Conservation (phyloP, 345 rosid genomes). For the Litchi chinensis region DNA sequence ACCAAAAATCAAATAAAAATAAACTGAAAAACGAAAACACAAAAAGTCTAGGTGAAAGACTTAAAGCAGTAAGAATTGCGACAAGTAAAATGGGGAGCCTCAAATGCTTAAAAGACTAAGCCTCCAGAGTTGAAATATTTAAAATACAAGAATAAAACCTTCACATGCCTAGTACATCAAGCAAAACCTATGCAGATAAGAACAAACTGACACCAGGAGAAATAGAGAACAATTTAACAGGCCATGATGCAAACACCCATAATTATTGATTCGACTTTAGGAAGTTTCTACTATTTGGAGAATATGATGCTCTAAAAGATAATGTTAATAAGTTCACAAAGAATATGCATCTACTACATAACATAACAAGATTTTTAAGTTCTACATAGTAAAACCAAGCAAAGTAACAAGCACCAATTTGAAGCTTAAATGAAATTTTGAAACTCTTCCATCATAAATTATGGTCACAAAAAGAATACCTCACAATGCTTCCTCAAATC, state of each 20-base stretch:
- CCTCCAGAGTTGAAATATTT: background rate
- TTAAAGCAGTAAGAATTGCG: background rate
- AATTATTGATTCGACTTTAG: background rate
- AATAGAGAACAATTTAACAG: background rate
- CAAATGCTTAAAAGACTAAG: background rate
- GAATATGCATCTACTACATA: background rate
- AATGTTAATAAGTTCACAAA: background rate
- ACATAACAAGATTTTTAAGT: background rate
- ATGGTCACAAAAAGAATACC: slow-evolving; percentile 44
- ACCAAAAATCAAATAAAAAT: no score
- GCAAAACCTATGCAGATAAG: background rate
- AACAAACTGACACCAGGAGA: background rate
- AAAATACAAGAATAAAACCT: background rate
- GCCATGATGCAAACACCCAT: background rate
- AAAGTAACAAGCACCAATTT: background rate
- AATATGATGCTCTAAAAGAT: background rate
- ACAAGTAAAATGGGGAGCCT: background rate
- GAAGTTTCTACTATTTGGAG: background rate
- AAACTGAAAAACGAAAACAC: no score
- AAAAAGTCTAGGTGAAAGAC: background rate
- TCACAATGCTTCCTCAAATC: slow-evolving; percentile 85
- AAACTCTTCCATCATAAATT: background rate
- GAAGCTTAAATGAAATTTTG: background rate
- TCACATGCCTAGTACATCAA: background rate
- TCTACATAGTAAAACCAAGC: background rate